Base-by-base conservation (phyloP, 2,329 filamentous ascomycete species). In the Hypoxylon sp. region DNA sequence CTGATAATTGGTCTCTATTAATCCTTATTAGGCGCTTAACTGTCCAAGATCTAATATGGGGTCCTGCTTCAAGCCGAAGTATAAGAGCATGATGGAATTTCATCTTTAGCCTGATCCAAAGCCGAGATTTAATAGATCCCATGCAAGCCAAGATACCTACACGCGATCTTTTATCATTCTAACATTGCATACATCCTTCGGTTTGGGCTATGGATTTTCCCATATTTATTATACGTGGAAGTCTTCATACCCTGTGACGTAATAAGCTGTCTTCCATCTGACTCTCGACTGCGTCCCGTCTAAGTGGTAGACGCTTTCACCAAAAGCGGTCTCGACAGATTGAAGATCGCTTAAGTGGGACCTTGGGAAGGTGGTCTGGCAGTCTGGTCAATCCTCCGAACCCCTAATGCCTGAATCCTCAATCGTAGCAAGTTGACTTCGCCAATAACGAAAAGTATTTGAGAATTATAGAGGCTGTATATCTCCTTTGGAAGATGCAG, bases 211-310 rank as follows among this genome's bases (percentile, higher is more conserved):
- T 41, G 5, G n/a, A 41, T n/a, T 3, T 9, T 19, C 38, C 38
- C 17, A 43, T 23, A 14, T 32, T 32, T n/a, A 17, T 19, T 56
- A 30, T 45, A n/a, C 19, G 32, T 30, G 17, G 5, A 38, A 14
- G n/a, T 32, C 38, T 21, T 28, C 9, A 45, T 32, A 7, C 10
- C 10, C 19, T 45, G 38, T 46, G 52, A 46, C 52, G 52, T 46
- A 56, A 46, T 46, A 17, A 19, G 38, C 23, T 34, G 52, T 41
- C 30, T 34, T 28, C 25, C 28, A 28, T 17, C 13, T 23, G 10
- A 28, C 32, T 9, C 2, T 19, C 14, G 13, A 30, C 11, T 43
- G 30, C 13, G 34, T 41, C 14, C 30, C 21, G 14, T 50, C 6
- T 3, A 30, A 19, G 11, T 21, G 10, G 28, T 30, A 30, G 28